These are phyloP conservation scores for Arthrinium puccinioides DNA, from an alignment of 2,329 filamentous ascomycete species.

Conservation along the genomic window DNA sequence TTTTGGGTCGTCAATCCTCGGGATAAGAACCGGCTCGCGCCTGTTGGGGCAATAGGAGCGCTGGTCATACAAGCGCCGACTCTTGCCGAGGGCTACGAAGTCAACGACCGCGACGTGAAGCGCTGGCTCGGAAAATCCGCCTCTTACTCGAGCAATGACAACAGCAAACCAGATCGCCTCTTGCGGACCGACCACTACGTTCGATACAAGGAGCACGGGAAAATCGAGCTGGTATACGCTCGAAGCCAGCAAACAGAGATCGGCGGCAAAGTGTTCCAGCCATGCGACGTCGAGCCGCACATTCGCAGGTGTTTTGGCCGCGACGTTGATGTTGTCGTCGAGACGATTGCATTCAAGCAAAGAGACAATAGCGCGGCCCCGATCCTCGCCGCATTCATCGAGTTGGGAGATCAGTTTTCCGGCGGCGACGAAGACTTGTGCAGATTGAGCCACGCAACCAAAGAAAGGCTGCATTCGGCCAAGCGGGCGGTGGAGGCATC, in stretches of 20 bases:
- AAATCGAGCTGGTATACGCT: conserved; percentile 39
- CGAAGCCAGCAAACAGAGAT: conserved; percentile 33
- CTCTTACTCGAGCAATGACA: conserved; percentile 11
- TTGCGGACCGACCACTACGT: conserved; percentile 45
- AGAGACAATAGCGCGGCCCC: conserved; percentile 26
- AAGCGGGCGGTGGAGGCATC: conserved; percentile 36
- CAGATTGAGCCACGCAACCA: conserved; percentile 29
- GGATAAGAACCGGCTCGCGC: conserved; percentile 41
- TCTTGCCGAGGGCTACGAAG: conserved; percentile 30
- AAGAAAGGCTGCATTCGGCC: conserved; percentile 34
- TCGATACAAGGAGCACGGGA: conserved; percentile 39
- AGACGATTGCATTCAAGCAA: conserved; percentile 34
- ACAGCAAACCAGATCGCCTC: conserved; percentile 18
- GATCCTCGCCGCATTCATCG: conserved; percentile 41
- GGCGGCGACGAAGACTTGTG: conserved; percentile 29
- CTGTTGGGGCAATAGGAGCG: conserved; percentile 49
- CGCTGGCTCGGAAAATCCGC: conserved; percentile 12
- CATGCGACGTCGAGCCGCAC: conserved; percentile 37
- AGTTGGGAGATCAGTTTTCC: conserved; percentile 33
- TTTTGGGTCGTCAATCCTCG: conserved; percentile 48
- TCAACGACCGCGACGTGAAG: conserved; percentile 19
- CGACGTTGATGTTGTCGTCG: conserved; percentile 40
- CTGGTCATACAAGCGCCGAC: conserved; percentile 53
- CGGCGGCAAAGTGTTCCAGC: conserved; percentile 30
- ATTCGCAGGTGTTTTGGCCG: conserved; percentile 39